Base-by-base conservation (phyloP, 1,139 yeast species). In the Torulaspora pretoriensis region DNA sequence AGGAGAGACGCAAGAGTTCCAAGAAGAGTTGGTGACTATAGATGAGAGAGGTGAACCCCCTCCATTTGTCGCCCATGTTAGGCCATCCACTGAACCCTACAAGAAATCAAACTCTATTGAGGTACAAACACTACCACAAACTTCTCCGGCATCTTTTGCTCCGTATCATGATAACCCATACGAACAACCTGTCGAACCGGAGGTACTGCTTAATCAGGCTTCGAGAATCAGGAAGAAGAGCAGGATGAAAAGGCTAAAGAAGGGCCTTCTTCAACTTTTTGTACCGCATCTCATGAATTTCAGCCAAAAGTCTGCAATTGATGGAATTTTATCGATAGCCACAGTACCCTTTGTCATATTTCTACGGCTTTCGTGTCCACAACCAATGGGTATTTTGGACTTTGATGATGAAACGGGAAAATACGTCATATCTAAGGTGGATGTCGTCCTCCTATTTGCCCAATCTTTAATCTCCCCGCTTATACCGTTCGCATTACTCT, bases 331-430 rank as follows among this genome's bases (percentile, higher is more conserved):
- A 3, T 61, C 65, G 3, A 37, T 60, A 8, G 26, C 55, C 2
- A 54, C 61, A 5, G 51, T 55, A 6, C 67, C 67, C 3, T 60
- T 59, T 35, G 56, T 61, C 7, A 24, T 59, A 10, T n/a, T 61
- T 2, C 46, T 63, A 16, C 54, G 61, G 23, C 26, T 61, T 10
- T 53, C 62, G 23, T 59, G 65, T 39, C 67, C 67, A 1, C 58
- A 56, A 33, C 49, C 54, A 8, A 39, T 43, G 9, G 50, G 49
- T 9, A 31, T 59, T 12, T 30, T 57, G 17, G 56, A 53, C 12
- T 51, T 42, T 38, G 55, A 57, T 38, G 48, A 47, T 6, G 23
- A 31, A 5, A 24, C 46, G 2, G 46, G 50, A 13, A 52, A 40
- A 17, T 57, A 51, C 35, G 34, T 34, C 5, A 44, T 45, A 14